These are phyloP conservation scores for Exobasidium cylindrosporum DNA, from an alignment of 1,284 basidiomycete species.

Conservation along the genomic window DNA sequence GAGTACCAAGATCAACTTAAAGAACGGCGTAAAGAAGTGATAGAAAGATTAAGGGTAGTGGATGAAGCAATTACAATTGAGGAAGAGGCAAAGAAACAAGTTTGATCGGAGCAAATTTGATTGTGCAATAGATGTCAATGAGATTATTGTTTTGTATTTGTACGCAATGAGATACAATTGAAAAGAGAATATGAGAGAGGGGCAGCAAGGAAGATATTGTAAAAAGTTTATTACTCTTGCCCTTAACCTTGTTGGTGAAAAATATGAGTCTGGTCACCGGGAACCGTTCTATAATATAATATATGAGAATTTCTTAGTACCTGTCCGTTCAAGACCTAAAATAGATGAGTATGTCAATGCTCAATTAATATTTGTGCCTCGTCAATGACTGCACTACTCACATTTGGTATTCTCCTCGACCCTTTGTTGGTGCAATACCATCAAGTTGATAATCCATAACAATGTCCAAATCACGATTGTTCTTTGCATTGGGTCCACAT, in stretches of 20 bases:
- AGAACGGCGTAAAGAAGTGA: neutral
- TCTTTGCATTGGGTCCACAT: constrained; percentile 48
- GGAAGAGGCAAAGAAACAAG: neutral
- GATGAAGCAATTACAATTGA: neutral
- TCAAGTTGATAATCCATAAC: constrained; percentile 34
- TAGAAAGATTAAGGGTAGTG: neutral
- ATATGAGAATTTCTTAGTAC: neutral
- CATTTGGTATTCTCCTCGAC: constrained; percentile 9
- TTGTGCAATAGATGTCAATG: no score
- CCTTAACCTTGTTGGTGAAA: no score
- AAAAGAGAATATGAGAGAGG: neutral
- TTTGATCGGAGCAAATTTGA: neutral
- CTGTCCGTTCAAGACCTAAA: neutral
- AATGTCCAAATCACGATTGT: constrained; percentile 53
- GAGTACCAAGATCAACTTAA: constrained; percentile 1
- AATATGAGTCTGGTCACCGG: no score
- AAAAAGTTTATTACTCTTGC: no score
- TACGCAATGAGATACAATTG: neutral
- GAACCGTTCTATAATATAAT: no score
- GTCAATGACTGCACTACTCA: neutral
- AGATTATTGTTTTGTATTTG: neutral
- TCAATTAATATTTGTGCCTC: neutral
- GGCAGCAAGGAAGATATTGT: neutral
- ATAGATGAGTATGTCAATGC: neutral
- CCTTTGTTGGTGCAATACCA: neutral